Evolutionary conservation across 2,329 filamentous ascomycete genomes (phyloP).

Genomic region (Lachnellula subtilissima): DNA sequence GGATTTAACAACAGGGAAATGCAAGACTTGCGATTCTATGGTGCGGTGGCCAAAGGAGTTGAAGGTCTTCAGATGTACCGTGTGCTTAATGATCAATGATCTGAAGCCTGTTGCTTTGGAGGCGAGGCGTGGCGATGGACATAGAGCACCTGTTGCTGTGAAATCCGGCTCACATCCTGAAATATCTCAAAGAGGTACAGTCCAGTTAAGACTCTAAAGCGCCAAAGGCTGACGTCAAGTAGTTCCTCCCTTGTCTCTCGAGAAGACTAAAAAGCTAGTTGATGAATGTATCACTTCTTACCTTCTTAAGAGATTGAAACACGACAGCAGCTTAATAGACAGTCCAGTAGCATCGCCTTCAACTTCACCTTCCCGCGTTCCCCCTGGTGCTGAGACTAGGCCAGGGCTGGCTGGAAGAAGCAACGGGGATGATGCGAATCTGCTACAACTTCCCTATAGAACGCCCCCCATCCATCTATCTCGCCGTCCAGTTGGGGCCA

Average conservation of each 20-base stretch:
- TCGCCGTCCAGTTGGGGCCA: conserved; percentile 4
- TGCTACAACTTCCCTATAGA: not conserved
- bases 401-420: not conserved
- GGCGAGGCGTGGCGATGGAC: conserved; percentile 25
- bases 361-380: conserved; percentile 14
- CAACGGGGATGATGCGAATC: not conserved
- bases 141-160: conserved; percentile 14
- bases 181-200: conserved; percentile 21
- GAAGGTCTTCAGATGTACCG: conserved; percentile 73
- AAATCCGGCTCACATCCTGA: conserved; percentile 17
- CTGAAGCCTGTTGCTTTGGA: conserved; percentile 44
- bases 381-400: not conserved
- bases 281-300: conserved; percentile 46
- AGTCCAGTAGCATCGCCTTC: conserved; percentile 18
- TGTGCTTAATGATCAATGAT: conserved; percentile 82
- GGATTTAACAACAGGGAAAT: conserved; percentile 66
- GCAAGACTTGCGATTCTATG: conserved; percentile 79
- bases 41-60: conserved; percentile 74
- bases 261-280: conserved; percentile 54
- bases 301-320: conserved; percentile 41
- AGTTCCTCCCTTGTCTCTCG: conserved; percentile 51
- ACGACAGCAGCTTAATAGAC: conserved; percentile 27
- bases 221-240: conserved; percentile 1
- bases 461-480: conserved; percentile 13
- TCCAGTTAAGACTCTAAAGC: not conserved